Evolutionary conservation across 2,329 filamentous ascomycete species (phyloP).

Genomic region (Hypoxylon sp.): DNA sequence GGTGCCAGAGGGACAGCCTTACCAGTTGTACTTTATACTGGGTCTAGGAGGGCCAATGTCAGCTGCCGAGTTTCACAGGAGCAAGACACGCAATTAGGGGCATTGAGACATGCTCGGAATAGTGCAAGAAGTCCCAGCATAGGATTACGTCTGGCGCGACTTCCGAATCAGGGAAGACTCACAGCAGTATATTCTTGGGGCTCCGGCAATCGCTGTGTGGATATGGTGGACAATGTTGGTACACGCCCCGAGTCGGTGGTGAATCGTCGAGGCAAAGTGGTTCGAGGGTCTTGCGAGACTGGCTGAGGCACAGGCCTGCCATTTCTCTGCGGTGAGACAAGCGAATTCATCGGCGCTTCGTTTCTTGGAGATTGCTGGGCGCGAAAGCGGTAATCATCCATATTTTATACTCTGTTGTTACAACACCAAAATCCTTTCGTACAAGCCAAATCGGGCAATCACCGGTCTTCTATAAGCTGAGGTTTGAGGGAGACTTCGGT

Average conservation of each 20-base stretch:
- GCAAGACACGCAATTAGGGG: conserved; percentile 48
- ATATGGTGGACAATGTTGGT: conserved; percentile 77
- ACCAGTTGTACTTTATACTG: conserved; percentile 75
- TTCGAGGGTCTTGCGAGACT: conserved; percentile 75
- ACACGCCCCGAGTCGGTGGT: conserved; percentile 90
- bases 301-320: conserved; percentile 72
- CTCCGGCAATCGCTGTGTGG: conserved; percentile 63
- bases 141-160: conserved; percentile 26
- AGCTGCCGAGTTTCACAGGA: conserved; percentile 49
- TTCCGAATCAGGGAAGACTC: conserved; percentile 42
- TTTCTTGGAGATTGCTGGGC: conserved; percentile 81
- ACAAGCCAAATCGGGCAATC: conserved; percentile 55
- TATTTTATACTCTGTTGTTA: conserved; percentile 61
- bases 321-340: conserved; percentile 80
- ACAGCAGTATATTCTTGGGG: conserved; percentile 62
- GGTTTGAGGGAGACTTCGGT: conserved; percentile 34
- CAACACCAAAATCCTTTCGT: conserved; percentile 54
- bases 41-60: conserved; percentile 45
- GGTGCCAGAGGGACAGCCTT: conserved; percentile 56
- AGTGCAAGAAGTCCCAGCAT: conserved; percentile 40
- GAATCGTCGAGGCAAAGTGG: conserved; percentile 88
- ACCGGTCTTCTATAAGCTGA: conserved; percentile 55
- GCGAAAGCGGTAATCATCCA: conserved; percentile 85
- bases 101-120: conserved; percentile 49
- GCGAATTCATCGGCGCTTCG: conserved; percentile 79